phyloP scores from a whole-genome alignment of 805 yeast species.

The Isabelozyma heimii region DNA sequence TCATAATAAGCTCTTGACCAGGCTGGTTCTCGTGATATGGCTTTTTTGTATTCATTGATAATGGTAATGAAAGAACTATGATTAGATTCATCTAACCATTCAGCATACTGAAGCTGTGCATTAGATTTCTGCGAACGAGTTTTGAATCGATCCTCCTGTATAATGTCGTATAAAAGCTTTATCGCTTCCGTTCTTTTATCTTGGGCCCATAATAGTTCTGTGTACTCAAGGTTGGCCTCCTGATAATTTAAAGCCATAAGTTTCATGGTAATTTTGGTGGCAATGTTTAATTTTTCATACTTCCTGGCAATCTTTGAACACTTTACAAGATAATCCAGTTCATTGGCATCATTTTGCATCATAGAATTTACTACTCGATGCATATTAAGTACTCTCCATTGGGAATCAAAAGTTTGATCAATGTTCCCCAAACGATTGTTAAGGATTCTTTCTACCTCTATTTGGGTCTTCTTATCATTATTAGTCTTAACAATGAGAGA shows the following conservation, averaged over 20 bases:
- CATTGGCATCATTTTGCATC: constrained; percentile 32
- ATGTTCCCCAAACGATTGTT: constrained; percentile 28
- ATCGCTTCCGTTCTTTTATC: constrained; percentile 87
- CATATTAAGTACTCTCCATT: constrained; percentile 57
- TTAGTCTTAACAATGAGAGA: constrained; percentile 14
- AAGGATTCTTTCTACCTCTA: constrained; percentile 15
- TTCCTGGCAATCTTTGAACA: constrained; percentile 66
- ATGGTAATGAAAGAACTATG: constrained; percentile 76
- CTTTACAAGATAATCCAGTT: constrained; percentile 49
- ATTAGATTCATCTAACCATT: constrained; percentile 85
- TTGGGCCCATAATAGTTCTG: constrained; percentile 83
- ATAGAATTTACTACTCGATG: constrained; percentile 46
- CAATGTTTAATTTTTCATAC: constrained; percentile 66
- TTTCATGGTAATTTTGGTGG: constrained; percentile 64
- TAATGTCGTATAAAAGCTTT: constrained; percentile 51
- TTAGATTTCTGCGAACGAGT: constrained; percentile 24
- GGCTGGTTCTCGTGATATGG: constrained; percentile 49
- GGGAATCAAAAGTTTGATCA: constrained; percentile 51
- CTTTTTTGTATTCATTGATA: constrained; percentile 61
- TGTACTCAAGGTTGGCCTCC: constrained; percentile 68
- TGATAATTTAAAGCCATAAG: constrained; percentile 46
- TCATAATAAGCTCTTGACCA: constrained; percentile 83
- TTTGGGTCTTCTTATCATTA: neutral
- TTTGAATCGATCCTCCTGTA: constrained; percentile 16
- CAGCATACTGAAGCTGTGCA: constrained; percentile 74